These are phyloP conservation scores for Russula sp. DNA, from an alignment of 768 basidiomycete species.

Conservation along the genomic window DNA sequence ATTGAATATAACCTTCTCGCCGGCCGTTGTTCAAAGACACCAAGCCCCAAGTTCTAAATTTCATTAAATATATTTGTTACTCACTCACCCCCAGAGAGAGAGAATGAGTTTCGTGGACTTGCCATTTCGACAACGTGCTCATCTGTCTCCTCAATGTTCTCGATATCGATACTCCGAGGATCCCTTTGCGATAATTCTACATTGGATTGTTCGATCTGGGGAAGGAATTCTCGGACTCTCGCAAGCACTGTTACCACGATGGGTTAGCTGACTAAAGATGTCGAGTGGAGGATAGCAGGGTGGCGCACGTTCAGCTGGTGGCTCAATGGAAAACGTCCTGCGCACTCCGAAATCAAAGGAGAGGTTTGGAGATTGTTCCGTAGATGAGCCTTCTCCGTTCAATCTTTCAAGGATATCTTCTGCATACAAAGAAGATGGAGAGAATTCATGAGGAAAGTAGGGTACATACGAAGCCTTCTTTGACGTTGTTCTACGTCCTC, in stretches of 20 bases:
- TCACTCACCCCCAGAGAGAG: background rate
- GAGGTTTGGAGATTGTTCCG: background rate
- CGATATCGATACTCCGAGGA: slow-evolving; percentile 66
- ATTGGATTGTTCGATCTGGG: slow-evolving; percentile 64
- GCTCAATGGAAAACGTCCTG: slow-evolving; percentile 29
- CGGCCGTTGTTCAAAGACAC: slow-evolving; percentile 33
- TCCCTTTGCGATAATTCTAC: slow-evolving; percentile 47
- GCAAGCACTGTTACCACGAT: slow-evolving; percentile 50
- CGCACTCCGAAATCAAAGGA: slow-evolving; percentile 33
- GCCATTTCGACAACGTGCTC: slow-evolving; percentile 67
- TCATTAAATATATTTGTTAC: background rate
- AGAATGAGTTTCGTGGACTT: background rate
- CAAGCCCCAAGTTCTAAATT: slow-evolving; percentile 32
- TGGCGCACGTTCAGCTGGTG: slow-evolving; percentile 31
- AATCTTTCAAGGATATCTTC: slow-evolving; percentile 29
- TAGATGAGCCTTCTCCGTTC: slow-evolving; percentile 18
- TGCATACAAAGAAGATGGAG: slow-evolving; percentile 6
- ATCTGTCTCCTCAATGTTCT: slow-evolving; percentile 51
- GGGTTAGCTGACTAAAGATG: background rate
- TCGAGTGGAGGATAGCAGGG: background rate
- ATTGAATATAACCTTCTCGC: slow-evolving; percentile 16
- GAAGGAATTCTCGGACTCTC: slow-evolving; percentile 65
- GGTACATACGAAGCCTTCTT: slow-evolving; percentile 31
- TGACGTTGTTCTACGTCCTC: slow-evolving; percentile 26
- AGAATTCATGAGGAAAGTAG: background rate